These are phyloP conservation scores for Penicillium sp. DNA, from an alignment of 2,329 filamentous ascomycete genomes.

Conservation along the genomic window DNA sequence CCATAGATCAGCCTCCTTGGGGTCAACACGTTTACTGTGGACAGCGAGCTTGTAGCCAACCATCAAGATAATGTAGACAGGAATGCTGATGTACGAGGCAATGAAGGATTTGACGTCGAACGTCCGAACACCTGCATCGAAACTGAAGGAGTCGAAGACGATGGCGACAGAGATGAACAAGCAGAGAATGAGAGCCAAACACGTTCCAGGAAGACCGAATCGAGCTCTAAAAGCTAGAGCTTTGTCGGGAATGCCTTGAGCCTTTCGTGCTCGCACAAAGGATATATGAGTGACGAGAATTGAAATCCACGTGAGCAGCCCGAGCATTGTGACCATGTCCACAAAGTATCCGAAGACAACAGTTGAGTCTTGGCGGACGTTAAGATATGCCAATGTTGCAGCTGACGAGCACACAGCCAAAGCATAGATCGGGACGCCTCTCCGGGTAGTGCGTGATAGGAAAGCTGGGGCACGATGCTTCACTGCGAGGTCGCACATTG, in stretches of 20 bases:
- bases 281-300: constrained; percentile 66
- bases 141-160: constrained; percentile 70
- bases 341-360: constrained; percentile 64
- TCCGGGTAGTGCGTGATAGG: constrained; percentile 66
- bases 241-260: constrained; percentile 58
- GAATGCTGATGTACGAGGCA: constrained; percentile 73
- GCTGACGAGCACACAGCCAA: constrained; percentile 62
- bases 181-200: constrained; percentile 66
- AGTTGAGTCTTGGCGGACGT: constrained; percentile 57
- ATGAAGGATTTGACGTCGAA: constrained; percentile 73
- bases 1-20: constrained; percentile 65
- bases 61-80: constrained; percentile 67
- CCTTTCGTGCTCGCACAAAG: constrained; percentile 62
- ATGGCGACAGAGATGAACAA: constrained; percentile 74
- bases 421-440: constrained; percentile 68
- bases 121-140: constrained; percentile 42
- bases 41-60: constrained; percentile 63
- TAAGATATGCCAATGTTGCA: constrained; percentile 66
- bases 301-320: constrained; percentile 65
- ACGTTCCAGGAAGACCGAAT: constrained; percentile 67
- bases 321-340: constrained; percentile 66
- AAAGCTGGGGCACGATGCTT: constrained; percentile 69
- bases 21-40: constrained; percentile 55
- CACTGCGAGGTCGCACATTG: constrained; percentile 69
- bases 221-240: constrained; percentile 66